Base-by-base conservation (phyloP, 2,329 filamentous ascomycete species). In the Fusarium sp. region DNA sequence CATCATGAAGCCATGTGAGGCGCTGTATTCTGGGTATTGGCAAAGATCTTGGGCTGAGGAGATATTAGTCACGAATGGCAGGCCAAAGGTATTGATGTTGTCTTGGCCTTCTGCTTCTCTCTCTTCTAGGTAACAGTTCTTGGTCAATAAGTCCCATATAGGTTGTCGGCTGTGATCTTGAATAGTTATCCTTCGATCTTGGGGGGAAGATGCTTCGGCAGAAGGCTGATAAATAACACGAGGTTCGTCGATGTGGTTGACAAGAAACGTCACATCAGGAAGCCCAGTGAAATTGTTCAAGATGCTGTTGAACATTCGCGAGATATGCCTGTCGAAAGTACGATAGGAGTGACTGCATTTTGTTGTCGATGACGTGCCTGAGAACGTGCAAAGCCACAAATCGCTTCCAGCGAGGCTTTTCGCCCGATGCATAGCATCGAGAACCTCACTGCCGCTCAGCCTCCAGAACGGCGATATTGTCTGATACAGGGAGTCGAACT, bases 211-310 rank as follows among this genome's bases (percentile, higher is more conserved):
- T 12, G 38, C 11, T n/a, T 39, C 16, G 4, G 19, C 11, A 11
- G 18, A 25, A 7, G 70, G 66, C 4, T 78, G 78, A 10, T 81
- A 49, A n/a, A 86, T 19, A 7, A 85, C 80, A 12, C 80, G 76
- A 8, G 86, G 84, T 67, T 88, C 84, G 63, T 88, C 85, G 11
- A 87, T 75, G 45, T 83, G 80, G 61, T 86, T 87, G 29, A 86
- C 76, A 1, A 86, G 77, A 27, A 87, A 82, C 10, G 75, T 76
- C 12, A 85, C 58, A 29, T 85, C 77, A 0, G 83, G 82, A 15
- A 85, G 54, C 0, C 69, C 73, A 1, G 51, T 60, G 0, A 80
- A 52, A 15, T 73, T 76, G 8, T 65, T 71, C 25, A 82, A 52
- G 7, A 82, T 58, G 3, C 35, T 77, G 38, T 82, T 76, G 27